Conservation (phyloP, 768 basidiomycete genomes). For the Pleurotus sapidus region DNA sequence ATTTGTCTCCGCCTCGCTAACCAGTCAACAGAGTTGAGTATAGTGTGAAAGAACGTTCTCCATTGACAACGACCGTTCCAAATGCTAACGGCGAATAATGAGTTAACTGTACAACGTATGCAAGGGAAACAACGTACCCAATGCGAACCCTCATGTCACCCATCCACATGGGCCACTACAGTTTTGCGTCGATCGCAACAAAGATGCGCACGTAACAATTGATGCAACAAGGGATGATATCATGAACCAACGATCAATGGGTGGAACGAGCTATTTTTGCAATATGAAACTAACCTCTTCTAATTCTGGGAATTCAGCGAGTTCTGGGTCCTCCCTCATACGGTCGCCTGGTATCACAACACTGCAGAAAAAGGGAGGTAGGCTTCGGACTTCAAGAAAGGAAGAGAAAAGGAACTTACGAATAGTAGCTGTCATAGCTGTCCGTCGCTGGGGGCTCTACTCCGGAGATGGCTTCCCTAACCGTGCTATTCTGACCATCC, state of each 20-base stretch:
- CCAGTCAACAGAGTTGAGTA: not conserved
- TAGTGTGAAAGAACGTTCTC: constrained; percentile 1
- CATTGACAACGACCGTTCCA: not conserved
- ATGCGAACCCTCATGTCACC: constrained; percentile 21
- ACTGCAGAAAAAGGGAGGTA: constrained; percentile 15
- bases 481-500: constrained; percentile 42
- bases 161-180: constrained; percentile 32
- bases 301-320: constrained; percentile 25
- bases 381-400: not conserved
- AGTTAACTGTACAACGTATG: constrained; percentile 6
- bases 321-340: constrained; percentile 36
- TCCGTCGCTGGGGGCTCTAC: constrained; percentile 24
- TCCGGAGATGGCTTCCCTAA: constrained; percentile 32
- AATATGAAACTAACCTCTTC: constrained; percentile 26
- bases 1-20: constrained; percentile 36
- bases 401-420: constrained; percentile 24
- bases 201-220: no score
- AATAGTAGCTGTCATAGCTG: constrained; percentile 30
- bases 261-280: not conserved
- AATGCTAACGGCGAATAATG: constrained; percentile 26
- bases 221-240: no score
- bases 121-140: constrained; percentile 14
- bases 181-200: no score
- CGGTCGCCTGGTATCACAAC: constrained; percentile 31
- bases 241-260: no score